Base-by-base conservation (phyloP, 306 rosid genomes). In the Cucumis hystrix region DNA sequence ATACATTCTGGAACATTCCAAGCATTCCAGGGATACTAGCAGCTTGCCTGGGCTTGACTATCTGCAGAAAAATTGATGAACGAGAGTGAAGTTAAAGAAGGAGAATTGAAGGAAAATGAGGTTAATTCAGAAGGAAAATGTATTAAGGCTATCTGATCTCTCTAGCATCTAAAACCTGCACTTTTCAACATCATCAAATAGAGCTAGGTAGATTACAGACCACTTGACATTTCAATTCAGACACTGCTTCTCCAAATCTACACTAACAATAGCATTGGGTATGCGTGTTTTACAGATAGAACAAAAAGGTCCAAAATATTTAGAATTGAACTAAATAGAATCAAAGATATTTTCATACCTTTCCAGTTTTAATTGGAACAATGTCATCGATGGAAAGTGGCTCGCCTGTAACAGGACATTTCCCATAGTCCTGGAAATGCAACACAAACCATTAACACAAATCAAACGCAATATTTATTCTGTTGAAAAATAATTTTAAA, bases 11-110 rank as follows among this genome's bases (percentile, higher is more conserved):
- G 86, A 96, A 92, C 97, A 96, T 91, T 82, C 96, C 97, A 21
- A 96, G 96, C 99, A 96, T 96, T 80, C 99, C 98, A 49, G 98
- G 99, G 69, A 96, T 92, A 84, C 99, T 96, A 80, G 99, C 99
- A 80, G 99, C 98, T 84, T 96, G 99, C 82, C 98, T 86, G 75
- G 99, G 99, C 90, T 90, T 90, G 86, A 96, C 99, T 78, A 96
- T 89, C 99, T 96, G 96, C 90, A 82, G 17, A 5, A 56, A 40
- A 86, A 84, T 45, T 57, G 59, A 60, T 65, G 30, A 60, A 63
- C 47, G 57, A 14, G 56, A 39, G n/a, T 39, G 45, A 54, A 23
- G 52, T 40, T 72, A 70, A 57, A 21, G 52, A 56, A 13, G 76
- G 28, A 63, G 72, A 10, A 25, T n/a, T 72, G 25, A 30, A 70